A percentile compares a stretch with the other conserved stretches of the same genome.
Evolutionary conservation across 1,284 basidiomycete genomes (phyloP).

Genomic region (Fistulina hepatica): DNA sequence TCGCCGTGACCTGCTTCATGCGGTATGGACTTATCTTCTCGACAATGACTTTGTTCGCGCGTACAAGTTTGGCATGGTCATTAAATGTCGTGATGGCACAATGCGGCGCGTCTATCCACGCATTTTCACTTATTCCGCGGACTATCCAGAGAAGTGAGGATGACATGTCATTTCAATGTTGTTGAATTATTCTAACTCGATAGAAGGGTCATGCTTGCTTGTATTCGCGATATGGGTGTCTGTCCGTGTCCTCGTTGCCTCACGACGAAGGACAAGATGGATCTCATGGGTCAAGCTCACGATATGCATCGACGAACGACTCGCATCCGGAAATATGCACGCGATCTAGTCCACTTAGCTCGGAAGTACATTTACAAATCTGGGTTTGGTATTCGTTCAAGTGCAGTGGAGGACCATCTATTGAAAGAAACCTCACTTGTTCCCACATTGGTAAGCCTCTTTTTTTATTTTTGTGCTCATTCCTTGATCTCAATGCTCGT

Average conservation of each 20-base stretch:
- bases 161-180: too few relatives aligned
- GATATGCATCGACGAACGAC: too few relatives aligned
- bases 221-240: conserved; percentile 16
- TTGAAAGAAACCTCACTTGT: too few relatives aligned
- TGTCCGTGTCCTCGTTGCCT: conserved; percentile 18
- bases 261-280: too few relatives aligned
- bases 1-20: conserved; percentile 24
- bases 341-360: too few relatives aligned
- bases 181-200: not conserved
- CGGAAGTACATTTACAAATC: too few relatives aligned
- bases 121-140: conserved; percentile 25
- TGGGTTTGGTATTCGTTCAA: too few relatives aligned
- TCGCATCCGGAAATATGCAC: too few relatives aligned
- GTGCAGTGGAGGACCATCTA: too few relatives aligned
- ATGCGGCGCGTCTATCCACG: conserved; percentile 16
- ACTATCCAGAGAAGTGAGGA: conserved; percentile 31
- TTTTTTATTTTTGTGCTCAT: not conserved
- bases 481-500: too few relatives aligned
- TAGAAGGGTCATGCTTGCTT: conserved; percentile 20
- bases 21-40: conserved; percentile 20
- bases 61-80: conserved; percentile 21
- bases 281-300: too few relatives aligned
- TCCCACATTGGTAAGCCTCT: too few relatives aligned
- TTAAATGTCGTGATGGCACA: conserved; percentile 22
- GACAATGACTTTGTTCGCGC: conserved; percentile 23